phyloP scores from a whole-genome alignment of 441 rosid genomes.

The Syzygium malaccense region DNA sequence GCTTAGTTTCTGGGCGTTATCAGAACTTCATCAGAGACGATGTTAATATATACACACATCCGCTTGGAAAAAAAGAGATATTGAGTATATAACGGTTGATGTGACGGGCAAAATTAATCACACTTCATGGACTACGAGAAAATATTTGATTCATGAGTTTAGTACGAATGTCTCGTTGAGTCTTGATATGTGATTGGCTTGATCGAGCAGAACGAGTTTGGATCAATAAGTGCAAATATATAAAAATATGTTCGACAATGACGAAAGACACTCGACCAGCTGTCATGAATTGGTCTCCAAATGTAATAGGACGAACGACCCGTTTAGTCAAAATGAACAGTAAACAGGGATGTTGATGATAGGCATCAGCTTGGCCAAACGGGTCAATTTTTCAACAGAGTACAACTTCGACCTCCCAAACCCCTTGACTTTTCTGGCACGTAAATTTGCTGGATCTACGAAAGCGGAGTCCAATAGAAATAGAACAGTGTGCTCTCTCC shows the following conservation, averaged over 20 bases:
- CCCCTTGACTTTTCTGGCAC: neutral
- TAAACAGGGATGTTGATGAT: neutral
- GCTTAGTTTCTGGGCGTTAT: neutral
- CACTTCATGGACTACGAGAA: neutral
- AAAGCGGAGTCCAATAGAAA: neutral
- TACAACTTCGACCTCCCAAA: neutral
- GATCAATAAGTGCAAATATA: neutral
- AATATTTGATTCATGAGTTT: neutral
- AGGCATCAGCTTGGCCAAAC: neutral
- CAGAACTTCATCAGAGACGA: neutral
- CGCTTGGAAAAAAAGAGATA: neutral
- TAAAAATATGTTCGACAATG: neutral
- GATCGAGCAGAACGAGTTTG: neutral
- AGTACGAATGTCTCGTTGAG: rapidly evolving
- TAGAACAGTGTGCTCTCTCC: neutral
- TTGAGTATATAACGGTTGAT: rapidly evolving
- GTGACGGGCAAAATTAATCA: neutral
- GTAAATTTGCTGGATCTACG: neutral
- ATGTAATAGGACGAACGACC: neutral
- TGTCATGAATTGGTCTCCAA: neutral
- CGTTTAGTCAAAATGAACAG: neutral
- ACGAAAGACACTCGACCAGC: rapidly evolving
- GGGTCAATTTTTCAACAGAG: neutral
- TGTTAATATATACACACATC: neutral
- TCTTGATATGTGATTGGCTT: neutral